Base-by-base conservation (phyloP, 345 rosid genomes). In the Stellera chamaejasme region DNA sequence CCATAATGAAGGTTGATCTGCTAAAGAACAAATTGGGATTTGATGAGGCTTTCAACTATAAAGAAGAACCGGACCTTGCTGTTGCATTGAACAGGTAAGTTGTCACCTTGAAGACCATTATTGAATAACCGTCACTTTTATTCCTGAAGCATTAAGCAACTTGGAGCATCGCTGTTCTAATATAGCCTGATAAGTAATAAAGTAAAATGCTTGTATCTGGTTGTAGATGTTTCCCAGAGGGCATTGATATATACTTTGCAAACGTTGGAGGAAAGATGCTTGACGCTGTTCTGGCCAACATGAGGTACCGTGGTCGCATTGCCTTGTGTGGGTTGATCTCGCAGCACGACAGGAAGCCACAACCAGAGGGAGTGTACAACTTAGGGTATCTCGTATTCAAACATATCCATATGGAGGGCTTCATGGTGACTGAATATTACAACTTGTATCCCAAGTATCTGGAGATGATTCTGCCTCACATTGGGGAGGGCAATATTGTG, bases 1-100 rank as follows among this genome's bases (percentile, higher is more conserved):
- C 16, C 50, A 47, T 19, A 13, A 13, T n/a, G 3, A 16, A 81
- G 81, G 79, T 82, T 59, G 68, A 72, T 51, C 58, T 79, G 12
- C 58, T 82, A 61, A 77, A 72, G 75, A 68, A 60, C 26, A 77
- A 75, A 66, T 63, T 77, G 43, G 79, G 82, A 47, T 79, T 79
- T 45, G 76, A 82, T 55, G 80, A 70, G 55, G 88, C 88, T 67
- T 82, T 82, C 80, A 79, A 79, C 70, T 82, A 79, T 58, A 77
- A 62, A 39, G 74, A 70, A 19, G 88, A 77, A 50, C 55, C 39
- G 0, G 52, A 75, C 45, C 55, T 68, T 6, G 56, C 64, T 56
- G 79, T 68, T 25, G 66, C 82, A 54, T 52, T 82, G 65, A 75
- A 77, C 65, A 79, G 82, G 88, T 77, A 12, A 56, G 68, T 32